phyloP scores from a whole-genome alignment of 2,329 filamentous ascomycete species.

The Epichloe elymi region DNA sequence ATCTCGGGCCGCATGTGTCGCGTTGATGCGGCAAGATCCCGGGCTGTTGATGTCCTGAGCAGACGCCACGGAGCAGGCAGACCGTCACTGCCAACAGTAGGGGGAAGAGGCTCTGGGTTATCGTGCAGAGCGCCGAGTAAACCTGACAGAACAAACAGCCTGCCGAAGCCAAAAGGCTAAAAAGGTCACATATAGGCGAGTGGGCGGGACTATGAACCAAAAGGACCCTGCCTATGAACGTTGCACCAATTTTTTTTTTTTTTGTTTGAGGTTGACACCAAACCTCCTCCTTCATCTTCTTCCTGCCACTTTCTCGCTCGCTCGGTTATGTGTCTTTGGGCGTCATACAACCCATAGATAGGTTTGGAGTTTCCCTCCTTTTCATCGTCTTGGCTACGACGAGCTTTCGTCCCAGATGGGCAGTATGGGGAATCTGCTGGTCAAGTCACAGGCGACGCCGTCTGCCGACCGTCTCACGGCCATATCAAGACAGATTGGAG shows the following conservation, averaged over 20 bases:
- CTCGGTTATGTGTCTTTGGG: neutral
- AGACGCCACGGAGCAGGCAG: neutral
- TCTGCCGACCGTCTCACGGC: constrained; percentile 9
- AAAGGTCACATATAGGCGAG: neutral
- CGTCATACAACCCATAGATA: neutral
- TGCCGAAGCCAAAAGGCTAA: no score
- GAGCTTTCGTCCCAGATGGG: neutral
- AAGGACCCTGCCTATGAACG: neutral
- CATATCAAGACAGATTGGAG: constrained; percentile 9
- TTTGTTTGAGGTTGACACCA: neutral
- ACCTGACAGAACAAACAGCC: no score
- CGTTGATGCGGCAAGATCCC: neutral
- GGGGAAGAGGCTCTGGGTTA: neutral
- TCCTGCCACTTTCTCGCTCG: neutral
- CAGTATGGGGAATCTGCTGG: constrained; percentile 2
- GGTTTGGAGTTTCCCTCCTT: no score
- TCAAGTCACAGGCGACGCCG: neutral
- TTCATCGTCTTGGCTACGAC: no score
- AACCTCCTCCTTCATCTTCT: neutral
- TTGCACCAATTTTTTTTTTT: neutral
- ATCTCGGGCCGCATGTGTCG: neutral
- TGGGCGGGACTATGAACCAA: neutral
- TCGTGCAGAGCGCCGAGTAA: neutral
- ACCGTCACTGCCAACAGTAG: neutral
- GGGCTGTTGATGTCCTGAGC: neutral